Percentiles rank a stretch among this genome's conserved stretches.
phyloP scores from a whole-genome alignment of 371 early-diverging fungal genomes.

The Neoconidiobolus thromboides region DNA sequence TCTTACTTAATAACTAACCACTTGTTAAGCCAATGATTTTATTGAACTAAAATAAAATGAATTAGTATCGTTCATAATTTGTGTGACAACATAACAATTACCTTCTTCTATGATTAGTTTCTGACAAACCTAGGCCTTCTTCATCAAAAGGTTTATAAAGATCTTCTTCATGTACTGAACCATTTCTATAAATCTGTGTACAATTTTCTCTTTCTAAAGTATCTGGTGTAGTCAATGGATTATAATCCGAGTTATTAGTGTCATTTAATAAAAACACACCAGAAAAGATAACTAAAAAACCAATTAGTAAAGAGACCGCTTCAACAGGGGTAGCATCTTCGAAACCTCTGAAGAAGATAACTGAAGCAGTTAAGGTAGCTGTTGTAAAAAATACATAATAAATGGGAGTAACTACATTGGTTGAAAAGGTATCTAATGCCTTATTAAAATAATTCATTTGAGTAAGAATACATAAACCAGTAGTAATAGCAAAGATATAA shows the following conservation, averaged over 20 bases:
- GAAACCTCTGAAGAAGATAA: slow-evolving; percentile 73
- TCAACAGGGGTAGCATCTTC: slow-evolving; percentile 50
- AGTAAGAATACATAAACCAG: slow-evolving; percentile 60
- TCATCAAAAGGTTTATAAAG: background rate
- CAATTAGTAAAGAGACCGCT: slow-evolving; percentile 61
- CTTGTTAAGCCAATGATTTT: too few species aligned
- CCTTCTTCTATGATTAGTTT: too few species aligned
- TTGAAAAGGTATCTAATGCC: slow-evolving; percentile 73
- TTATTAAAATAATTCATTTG: slow-evolving; percentile 95
- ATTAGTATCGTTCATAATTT: too few species aligned
- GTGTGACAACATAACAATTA: too few species aligned
- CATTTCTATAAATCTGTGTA: background rate
- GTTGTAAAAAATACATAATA: slow-evolving; percentile 89
- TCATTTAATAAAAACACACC: slow-evolving; percentile 67
- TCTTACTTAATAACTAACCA: too few species aligned
- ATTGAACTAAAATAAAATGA: too few species aligned
- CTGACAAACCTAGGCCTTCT: background rate
- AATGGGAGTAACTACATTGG: slow-evolving; percentile 70
- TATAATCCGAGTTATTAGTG: background rate
- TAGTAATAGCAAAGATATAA: slow-evolving; percentile 61
- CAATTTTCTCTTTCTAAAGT: background rate
- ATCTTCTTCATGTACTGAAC: background rate
- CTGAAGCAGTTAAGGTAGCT: slow-evolving; percentile 71
- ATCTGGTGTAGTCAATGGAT: background rate
- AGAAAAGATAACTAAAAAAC: slow-evolving; percentile 77